phyloP scores from a whole-genome alignment of 768 basidiomycete genomes.

The Rhizopogon rudus region DNA sequence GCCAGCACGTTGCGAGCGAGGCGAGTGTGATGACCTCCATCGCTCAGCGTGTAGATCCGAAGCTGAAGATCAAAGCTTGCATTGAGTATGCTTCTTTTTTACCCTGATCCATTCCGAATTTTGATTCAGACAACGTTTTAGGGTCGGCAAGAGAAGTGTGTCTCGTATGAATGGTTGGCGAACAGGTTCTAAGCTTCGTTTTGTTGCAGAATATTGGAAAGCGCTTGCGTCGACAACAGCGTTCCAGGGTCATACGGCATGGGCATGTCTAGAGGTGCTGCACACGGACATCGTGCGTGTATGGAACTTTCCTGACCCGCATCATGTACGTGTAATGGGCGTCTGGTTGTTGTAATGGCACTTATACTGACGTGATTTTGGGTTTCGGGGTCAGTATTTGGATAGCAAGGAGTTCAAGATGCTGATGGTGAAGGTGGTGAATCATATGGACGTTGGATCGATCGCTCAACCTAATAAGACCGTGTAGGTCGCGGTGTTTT shows the following conservation, averaged over 20 bases:
- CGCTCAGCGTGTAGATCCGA: not conserved
- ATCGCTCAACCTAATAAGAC: not conserved
- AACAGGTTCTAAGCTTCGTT: not conserved
- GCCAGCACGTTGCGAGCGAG: not conserved
- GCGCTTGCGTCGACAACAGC: constrained; percentile 6
- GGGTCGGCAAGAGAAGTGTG: constrained; percentile 1
- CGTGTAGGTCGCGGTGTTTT: not conserved
- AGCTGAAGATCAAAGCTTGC: not conserved
- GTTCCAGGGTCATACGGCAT: constrained; percentile 2
- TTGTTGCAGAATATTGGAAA: constrained; percentile 15
- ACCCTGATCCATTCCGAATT: too few relatives aligned
- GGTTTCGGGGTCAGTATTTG: not conserved
- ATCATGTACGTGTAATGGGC: not conserved
- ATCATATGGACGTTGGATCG: not conserved
- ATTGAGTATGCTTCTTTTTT: too few relatives aligned
- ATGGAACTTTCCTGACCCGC: constrained; percentile 13
- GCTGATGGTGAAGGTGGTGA: not conserved
- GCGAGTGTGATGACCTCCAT: not conserved
- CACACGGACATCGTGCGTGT: constrained; percentile 12
- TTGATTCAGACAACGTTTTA: not conserved
- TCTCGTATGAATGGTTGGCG: not conserved
- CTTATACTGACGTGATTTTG: not conserved
- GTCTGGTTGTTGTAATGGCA: too few relatives aligned
- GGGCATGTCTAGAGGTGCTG: constrained; percentile 10
- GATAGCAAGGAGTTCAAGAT: not conserved